These are phyloP conservation scores for Phaeosphaeria sp. DNA, from an alignment of 2,329 filamentous ascomycete genomes.

Conservation along the genomic window DNA sequence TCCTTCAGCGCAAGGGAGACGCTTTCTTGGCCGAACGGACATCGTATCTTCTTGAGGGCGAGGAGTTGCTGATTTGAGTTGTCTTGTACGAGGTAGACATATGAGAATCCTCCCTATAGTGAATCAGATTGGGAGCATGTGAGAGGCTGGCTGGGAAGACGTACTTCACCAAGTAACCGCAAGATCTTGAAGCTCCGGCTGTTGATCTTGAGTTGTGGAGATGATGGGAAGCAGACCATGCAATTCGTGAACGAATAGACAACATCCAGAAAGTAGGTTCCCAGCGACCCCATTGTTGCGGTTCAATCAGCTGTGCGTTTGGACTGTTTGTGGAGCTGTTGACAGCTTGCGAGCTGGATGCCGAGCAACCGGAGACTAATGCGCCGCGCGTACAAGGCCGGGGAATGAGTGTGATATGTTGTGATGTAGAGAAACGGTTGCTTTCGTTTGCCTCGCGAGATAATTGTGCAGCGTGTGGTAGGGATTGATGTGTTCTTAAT, in stretches of 20 bases:
- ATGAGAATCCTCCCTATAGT: slow-evolving; percentile 88
- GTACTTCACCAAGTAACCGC: slow-evolving; percentile 87
- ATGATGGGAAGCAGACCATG: slow-evolving; percentile 94
- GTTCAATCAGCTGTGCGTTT: not conserved
- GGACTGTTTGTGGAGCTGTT: slow-evolving; percentile 19
- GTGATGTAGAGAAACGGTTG: not conserved
- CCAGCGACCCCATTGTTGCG: slow-evolving; percentile 42
- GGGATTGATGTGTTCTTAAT: slow-evolving; percentile 18
- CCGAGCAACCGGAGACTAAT: slow-evolving; percentile 7
- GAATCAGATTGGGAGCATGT: slow-evolving; percentile 9
- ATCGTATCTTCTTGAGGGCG: slow-evolving; percentile 98
- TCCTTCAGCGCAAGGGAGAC: slow-evolving; percentile 95
- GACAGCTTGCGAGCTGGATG: slow-evolving; percentile 24
- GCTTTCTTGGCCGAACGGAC: slow-evolving; percentile 95
- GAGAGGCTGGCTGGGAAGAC: slow-evolving; percentile 22
- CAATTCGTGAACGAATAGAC: slow-evolving; percentile 93
- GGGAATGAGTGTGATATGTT: not conserved
- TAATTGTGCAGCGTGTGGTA: not conserved
- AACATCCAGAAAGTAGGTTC: slow-evolving; percentile 78
- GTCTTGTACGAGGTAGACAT: slow-evolving; percentile 98
- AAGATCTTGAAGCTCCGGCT: slow-evolving; percentile 94
- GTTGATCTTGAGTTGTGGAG: slow-evolving; percentile 94
- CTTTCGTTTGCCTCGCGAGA: not conserved
- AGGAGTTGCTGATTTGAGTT: slow-evolving; percentile 82
- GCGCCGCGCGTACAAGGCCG: slow-evolving; percentile 10